Evolutionary conservation across 169 alveolate species (phyloP), one percentile per base, ranked within the genome.

Genomic region (Blepharisma undulans): DNA sequence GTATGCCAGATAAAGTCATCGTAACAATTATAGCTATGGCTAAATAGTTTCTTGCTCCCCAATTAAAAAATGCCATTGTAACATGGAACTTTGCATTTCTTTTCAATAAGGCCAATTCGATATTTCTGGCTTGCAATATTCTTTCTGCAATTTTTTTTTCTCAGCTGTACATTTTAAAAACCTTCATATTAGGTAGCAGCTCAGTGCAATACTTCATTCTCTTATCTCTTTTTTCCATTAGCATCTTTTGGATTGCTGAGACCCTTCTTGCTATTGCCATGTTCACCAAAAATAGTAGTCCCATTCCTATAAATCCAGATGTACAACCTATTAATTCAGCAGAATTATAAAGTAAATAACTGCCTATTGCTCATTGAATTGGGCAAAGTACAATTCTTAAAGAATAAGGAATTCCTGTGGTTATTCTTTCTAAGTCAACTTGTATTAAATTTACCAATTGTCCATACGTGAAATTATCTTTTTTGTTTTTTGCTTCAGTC

Each of bases 81-180:
- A 36, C 60, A 6, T 84, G 27, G 7, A 27, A 22, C 12, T 25
- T 29, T 76, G 36, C 33, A 25, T 32, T 22, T 29, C 29, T 84
- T 48, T 34, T 60, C 0, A 36, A 6, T 59, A n/a, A n/a, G 6
- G 33, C 59, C 60, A 84, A 7, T 30, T 84, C 89, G 16, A 27
- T 12, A 4, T 60, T 76, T 84, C 89, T n/a, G 8, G 59, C 77
- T 48, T 36, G 27, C 7, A 21, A 48, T 22, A 84, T 60, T 36
- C 77, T 84, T 36, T 84, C 79, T 8, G 72, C 77, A 0, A 84
- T n/a, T 32, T 59, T 25, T n/a, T 25, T n/a, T 14, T 32, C 89
- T 76, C 89, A 84, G 19, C n/a, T 30, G 34, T 84, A 84, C 74
- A 84, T n/a, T 59, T 84, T 84, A 36, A 84, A 60, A 25, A 84